Conservation (phyloP, 495 filamentous ascomycete genomes). For the Neurospora sublineolata region DNA sequence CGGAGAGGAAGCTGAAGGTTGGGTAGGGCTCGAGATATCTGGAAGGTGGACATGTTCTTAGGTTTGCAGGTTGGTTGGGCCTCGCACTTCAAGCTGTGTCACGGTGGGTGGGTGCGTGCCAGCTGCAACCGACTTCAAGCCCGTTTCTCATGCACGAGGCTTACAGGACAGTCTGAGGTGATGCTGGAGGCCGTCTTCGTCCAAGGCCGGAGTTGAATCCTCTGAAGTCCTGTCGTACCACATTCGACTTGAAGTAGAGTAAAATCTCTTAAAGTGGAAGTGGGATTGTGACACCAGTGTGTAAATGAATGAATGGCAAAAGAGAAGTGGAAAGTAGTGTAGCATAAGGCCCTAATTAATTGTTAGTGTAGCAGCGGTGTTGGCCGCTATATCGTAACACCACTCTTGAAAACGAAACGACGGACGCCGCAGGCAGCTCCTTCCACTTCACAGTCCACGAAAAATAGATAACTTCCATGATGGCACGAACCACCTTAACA, state of each 20-base stretch:
- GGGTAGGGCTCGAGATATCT: neutral
- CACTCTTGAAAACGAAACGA: neutral
- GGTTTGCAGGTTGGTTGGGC: neutral
- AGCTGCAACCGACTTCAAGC: neutral
- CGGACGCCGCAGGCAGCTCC: neutral
- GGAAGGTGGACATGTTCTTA: neutral
- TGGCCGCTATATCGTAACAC: neutral
- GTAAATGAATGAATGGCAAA: neutral
- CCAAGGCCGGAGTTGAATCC: neutral
- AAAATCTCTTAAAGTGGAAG: neutral
- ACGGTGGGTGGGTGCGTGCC: neutral
- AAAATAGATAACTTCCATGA: neutral
- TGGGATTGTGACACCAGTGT: neutral
- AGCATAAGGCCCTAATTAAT: neutral
- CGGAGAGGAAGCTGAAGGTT: neutral
- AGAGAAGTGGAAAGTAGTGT: neutral
- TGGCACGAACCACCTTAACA: neutral
- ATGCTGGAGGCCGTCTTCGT: neutral
- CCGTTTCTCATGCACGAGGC: neutral
- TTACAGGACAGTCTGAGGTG: neutral
- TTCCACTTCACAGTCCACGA: neutral
- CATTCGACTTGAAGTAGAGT: neutral
- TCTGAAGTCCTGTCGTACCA: neutral
- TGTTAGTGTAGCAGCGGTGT: neutral
- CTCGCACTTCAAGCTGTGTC: neutral